Evolutionary conservation across 2,329 filamentous ascomycete species (phyloP).

Genomic region (Graphilbum fragrans): DNA sequence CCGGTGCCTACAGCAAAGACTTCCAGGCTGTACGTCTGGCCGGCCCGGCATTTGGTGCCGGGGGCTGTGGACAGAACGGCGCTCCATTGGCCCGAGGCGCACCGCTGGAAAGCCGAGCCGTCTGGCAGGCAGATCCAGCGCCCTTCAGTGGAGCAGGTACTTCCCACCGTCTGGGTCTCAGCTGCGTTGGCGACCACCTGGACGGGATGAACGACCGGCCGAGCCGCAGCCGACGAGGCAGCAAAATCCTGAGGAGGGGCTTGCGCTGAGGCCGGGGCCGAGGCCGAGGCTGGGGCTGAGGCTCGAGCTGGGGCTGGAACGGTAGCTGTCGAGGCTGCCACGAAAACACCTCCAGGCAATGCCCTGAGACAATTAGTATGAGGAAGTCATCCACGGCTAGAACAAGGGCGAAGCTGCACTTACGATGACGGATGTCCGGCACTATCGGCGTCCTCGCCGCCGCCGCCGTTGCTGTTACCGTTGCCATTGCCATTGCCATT

Average conservation of each 20-base stretch:
- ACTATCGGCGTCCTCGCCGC: neutral
- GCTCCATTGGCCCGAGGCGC: slow-evolving; percentile 47
- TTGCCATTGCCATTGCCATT: neutral
- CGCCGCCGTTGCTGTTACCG: neutral
- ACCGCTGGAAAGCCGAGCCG: slow-evolving; percentile 46
- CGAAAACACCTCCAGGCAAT: slow-evolving; percentile 22
- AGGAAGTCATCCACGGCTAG: no score
- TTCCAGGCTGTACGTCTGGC: slow-evolving; percentile 3
- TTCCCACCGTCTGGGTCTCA: slow-evolving; percentile 17
- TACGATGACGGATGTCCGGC: no score
- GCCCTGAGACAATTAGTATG: no score
- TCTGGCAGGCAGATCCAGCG: slow-evolving; percentile 42
- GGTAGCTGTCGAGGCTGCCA: slow-evolving; percentile 21
- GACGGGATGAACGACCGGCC: no score
- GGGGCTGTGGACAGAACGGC: slow-evolving; percentile 32
- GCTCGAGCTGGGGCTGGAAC: slow-evolving; percentile 5
- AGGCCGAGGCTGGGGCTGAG: neutral
- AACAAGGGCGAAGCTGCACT: no score
- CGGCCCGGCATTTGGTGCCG: slow-evolving; percentile 35
- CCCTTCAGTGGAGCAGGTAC: slow-evolving; percentile 39
- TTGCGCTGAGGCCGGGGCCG: slow-evolving; percentile 29
- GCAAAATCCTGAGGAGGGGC: no score
- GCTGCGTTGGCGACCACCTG: no score
- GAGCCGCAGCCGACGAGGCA: no score
- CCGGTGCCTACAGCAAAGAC: no score